These are phyloP conservation scores for Xylaria sp. DNA, from an alignment of 2,329 filamentous ascomycete genomes.

Conservation along the genomic window DNA sequence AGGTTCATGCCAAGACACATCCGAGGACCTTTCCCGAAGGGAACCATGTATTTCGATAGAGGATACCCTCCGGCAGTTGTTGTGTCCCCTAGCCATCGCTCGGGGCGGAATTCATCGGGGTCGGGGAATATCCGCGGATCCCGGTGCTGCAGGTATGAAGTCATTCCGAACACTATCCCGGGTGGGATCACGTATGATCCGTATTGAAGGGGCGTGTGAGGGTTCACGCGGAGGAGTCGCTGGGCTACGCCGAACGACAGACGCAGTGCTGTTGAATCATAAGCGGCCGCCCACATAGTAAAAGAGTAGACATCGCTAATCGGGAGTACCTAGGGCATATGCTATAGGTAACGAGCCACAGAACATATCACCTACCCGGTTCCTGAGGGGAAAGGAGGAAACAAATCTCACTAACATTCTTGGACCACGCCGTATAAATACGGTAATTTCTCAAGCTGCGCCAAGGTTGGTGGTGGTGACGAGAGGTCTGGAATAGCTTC, in stretches of 20 bases:
- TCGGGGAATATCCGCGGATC: constrained; percentile 14
- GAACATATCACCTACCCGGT: too few species aligned
- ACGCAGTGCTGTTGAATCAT: constrained; percentile 5
- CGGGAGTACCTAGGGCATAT: background rate
- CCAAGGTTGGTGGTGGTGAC: background rate
- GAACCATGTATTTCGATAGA: constrained; percentile 11
- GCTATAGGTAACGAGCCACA: too few species aligned
- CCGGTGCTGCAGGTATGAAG: constrained; percentile 3
- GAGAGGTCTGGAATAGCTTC: constrained; percentile 12
- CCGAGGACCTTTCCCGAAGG: constrained; percentile 19
- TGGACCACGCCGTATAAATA: background rate
- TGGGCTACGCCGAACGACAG: constrained; percentile 1
- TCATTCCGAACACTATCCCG: constrained; percentile 3
- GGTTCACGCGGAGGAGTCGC: constrained; percentile 3
- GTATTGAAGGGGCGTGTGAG: background rate
- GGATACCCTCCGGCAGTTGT: constrained; percentile 10
- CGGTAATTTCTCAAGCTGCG: background rate
- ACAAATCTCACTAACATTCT: background rate
- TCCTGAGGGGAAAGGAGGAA: background rate
- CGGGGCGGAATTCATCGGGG: constrained; percentile 15
- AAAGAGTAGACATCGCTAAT: background rate
- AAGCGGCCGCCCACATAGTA: background rate
- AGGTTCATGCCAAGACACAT: constrained; percentile 20
- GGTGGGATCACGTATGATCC: constrained; percentile 8
- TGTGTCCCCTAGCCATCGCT: constrained; percentile 15